Conservation (phyloP, 768 basidiomycete species). For the Phanerochaete carnosa region DNA sequence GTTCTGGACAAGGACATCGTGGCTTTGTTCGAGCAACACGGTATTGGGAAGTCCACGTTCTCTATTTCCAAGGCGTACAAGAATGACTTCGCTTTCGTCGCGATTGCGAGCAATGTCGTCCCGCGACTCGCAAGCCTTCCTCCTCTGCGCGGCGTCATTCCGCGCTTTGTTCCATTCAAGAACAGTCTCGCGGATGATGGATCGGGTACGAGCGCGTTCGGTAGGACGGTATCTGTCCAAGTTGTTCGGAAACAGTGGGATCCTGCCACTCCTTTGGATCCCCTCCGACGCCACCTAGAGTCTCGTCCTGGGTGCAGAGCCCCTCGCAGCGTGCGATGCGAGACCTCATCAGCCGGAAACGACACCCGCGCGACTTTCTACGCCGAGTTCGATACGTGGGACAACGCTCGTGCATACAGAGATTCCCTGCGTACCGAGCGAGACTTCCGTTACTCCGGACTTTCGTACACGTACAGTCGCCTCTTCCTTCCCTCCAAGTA, state of each 20-base stretch:
- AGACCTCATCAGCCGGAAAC: neutral
- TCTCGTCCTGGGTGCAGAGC: neutral
- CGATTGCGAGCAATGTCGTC: conserved; percentile 40
- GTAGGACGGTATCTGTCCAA: conserved; percentile 8
- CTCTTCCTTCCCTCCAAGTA: conserved; percentile 7
- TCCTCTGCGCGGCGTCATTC: neutral
- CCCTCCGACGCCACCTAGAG: neutral
- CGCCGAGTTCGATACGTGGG: conserved; percentile 36
- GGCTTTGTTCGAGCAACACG: conserved; percentile 41
- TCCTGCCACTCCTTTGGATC: neutral
- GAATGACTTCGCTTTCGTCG: conserved; percentile 38
- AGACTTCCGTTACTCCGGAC: neutral
- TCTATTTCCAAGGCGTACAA: conserved; percentile 26
- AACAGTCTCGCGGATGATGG: conserved; percentile 16
- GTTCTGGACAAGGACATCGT: conserved; percentile 34
- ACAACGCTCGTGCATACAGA: conserved; percentile 32
- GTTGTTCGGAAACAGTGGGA: neutral
- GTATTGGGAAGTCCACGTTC: conserved; percentile 35
- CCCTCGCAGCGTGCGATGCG: neutral
- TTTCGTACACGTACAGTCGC: neutral
- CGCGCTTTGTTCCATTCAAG: neutral
- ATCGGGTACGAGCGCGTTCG: conserved; percentile 48
- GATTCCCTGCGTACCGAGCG: neutral
- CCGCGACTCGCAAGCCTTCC: conserved; percentile 31
- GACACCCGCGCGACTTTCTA: neutral